These are phyloP conservation scores for Dovyalis caffra DNA, from an alignment of 345 rosid species.

Conservation along the genomic window DNA sequence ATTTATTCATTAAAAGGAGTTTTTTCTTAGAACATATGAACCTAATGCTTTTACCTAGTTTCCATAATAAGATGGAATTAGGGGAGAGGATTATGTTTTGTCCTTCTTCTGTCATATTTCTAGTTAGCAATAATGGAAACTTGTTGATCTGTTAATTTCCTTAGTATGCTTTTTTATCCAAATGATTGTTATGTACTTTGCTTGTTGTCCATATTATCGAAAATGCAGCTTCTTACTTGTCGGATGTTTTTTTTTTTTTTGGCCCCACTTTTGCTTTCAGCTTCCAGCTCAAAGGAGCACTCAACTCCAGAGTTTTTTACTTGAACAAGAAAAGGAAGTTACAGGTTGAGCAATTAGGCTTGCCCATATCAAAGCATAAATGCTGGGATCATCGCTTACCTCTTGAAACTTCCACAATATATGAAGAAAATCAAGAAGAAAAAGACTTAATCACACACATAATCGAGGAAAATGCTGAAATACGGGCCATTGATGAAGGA, in stretches of 20 bases:
- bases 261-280: slow-evolving; percentile 14
- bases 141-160: background rate
- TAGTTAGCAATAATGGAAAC: background rate
- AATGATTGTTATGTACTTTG: background rate
- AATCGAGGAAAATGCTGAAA: slow-evolving; percentile 17
- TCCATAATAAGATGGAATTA: background rate
- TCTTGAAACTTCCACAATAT: slow-evolving; percentile 10
- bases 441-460: slow-evolving; percentile 8
- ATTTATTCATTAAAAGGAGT: background rate
- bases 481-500: slow-evolving; percentile 9
- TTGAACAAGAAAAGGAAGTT: slow-evolving; percentile 57
- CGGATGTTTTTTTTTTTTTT: background rate
- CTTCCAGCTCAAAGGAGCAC: slow-evolving; percentile 12
- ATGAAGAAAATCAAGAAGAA: slow-evolving; percentile 16
- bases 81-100: background rate
- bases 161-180: background rate
- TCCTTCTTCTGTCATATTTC: background rate
- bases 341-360: slow-evolving; percentile 40
- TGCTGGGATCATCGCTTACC: slow-evolving; percentile 36
- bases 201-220: background rate
- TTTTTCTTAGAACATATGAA: background rate
- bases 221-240: background rate
- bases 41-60: background rate
- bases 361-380: slow-evolving; percentile 53
- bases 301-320: slow-evolving; percentile 12